phyloP scores from a whole-genome alignment of 169 alveolate genomes.

The Sarcocystis neurona region DNA sequence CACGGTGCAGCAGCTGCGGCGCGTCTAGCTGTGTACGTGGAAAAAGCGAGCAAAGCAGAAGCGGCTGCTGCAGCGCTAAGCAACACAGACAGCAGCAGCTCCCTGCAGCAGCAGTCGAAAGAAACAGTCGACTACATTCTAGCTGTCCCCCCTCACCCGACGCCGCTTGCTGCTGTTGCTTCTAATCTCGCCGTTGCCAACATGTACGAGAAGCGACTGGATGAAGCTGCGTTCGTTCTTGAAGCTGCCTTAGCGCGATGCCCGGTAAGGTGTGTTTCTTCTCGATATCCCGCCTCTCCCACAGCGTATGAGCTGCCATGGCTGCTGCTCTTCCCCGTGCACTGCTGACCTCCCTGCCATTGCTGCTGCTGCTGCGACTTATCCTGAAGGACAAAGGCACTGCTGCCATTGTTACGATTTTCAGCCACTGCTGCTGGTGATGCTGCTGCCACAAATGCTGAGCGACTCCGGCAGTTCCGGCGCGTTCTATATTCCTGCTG shows the following conservation, averaged over 20 bases:
- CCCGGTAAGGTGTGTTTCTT: too few species aligned
- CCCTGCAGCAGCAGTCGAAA: background rate
- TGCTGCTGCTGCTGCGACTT: too few species aligned
- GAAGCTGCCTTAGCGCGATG: conserved; percentile 13
- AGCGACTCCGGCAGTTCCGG: too few species aligned
- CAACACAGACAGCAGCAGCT: background rate
- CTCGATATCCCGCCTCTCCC: too few species aligned
- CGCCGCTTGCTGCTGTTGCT: background rate
- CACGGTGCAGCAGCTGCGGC: background rate
- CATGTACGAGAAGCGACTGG: conserved; percentile 5
- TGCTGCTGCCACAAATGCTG: too few species aligned
- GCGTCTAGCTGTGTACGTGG: background rate
- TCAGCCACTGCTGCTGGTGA: too few species aligned
- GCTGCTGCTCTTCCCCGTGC: too few species aligned
- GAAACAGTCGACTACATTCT: background rate
- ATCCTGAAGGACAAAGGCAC: too few species aligned
- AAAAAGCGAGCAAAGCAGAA: background rate
- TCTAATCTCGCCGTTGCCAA: conserved; percentile 1
- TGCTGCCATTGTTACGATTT: too few species aligned
- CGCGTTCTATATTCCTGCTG: too few species aligned
- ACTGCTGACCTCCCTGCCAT: too few species aligned
- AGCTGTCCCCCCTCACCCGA: background rate
- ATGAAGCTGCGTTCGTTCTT: conserved; percentile 2
- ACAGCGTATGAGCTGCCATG: too few species aligned
- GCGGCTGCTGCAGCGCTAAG: background rate